phyloP scores from a whole-genome alignment of 371 early-diverging fungal genomes.

The Syncephalastrum monosporum region DNA sequence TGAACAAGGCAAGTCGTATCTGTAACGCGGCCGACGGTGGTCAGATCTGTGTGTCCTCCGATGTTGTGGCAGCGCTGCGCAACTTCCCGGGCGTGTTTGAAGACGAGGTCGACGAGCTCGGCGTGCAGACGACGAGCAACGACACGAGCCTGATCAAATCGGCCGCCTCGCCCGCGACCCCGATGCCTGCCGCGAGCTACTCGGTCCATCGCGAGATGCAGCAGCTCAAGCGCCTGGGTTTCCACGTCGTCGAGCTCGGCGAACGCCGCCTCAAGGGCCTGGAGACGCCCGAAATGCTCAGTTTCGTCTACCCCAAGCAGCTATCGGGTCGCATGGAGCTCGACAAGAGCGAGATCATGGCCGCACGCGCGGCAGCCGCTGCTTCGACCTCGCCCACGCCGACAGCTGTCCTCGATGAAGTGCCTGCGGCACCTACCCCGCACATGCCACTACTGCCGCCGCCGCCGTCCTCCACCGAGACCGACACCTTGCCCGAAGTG shows the following conservation, averaged over 20 bases:
- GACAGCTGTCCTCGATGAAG: background rate
- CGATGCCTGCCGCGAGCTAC: conserved; percentile 14
- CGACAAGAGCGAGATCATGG: conserved; percentile 34
- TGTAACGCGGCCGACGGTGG: conserved; percentile 91
- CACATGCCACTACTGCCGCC: background rate
- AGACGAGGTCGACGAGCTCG: conserved; percentile 17
- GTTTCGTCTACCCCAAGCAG: conserved; percentile 66
- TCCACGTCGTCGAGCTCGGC: conserved; percentile 73
- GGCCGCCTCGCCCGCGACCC: conserved; percentile 7
- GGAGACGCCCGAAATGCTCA: conserved; percentile 87
- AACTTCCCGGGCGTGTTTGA: conserved; percentile 40
- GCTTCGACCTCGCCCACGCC: background rate
- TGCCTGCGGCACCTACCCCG: background rate
- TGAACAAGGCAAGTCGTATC: conserved; percentile 87
- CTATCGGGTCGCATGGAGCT: conserved; percentile 48
- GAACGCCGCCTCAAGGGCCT: conserved; percentile 85
- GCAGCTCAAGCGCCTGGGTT: conserved; percentile 70
- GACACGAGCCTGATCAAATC: conserved; percentile 8
- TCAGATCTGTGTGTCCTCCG: conserved; percentile 76
- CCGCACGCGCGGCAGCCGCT: conserved; percentile 5
- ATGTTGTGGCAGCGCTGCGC: conserved; percentile 58
- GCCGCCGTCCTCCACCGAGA: background rate
- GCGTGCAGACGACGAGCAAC: conserved; percentile 8
- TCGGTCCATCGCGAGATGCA: conserved; percentile 57
- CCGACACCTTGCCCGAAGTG: background rate